These are phyloP conservation scores for Crotalaria pallida DNA, from an alignment of 306 rosid species.

Conservation along the genomic window DNA sequence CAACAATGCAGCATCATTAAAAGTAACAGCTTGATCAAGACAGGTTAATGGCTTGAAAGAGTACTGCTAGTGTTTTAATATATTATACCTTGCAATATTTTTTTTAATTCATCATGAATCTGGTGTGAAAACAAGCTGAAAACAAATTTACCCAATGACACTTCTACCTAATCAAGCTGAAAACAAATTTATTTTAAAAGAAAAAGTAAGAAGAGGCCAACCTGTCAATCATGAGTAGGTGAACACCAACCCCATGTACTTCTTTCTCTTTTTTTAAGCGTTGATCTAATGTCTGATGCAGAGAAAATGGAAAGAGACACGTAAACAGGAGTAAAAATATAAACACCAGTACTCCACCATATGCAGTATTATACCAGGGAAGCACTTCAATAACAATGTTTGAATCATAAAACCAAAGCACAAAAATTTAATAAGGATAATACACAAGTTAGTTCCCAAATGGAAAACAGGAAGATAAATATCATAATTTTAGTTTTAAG, in stretches of 20 bases:
- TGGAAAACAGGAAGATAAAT: background rate
- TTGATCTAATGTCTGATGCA: constrained; percentile 51
- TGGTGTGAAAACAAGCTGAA: background rate
- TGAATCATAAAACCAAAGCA: background rate
- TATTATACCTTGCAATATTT: background rate
- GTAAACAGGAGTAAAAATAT: background rate
- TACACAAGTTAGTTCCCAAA: background rate
- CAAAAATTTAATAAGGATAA: background rate
- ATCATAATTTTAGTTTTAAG: background rate
- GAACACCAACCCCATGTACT: constrained; percentile 44
- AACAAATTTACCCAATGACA: background rate
- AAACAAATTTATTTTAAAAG: background rate
- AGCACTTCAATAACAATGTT: background rate
- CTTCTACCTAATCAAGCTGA: background rate
- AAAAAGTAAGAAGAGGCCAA: constrained; percentile 21
- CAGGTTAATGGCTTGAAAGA: background rate
- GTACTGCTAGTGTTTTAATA: background rate
- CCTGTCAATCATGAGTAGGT: constrained; percentile 82
- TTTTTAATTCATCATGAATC: background rate
- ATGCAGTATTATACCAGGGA: background rate
- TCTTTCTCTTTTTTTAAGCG: constrained; percentile 58
- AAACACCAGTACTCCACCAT: background rate
- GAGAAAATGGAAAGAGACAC: background rate
- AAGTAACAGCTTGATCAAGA: constrained; percentile 8
- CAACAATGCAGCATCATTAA: background rate